Conservation (phyloP, 164 flowering plant species). For the Stephania japonica region DNA sequence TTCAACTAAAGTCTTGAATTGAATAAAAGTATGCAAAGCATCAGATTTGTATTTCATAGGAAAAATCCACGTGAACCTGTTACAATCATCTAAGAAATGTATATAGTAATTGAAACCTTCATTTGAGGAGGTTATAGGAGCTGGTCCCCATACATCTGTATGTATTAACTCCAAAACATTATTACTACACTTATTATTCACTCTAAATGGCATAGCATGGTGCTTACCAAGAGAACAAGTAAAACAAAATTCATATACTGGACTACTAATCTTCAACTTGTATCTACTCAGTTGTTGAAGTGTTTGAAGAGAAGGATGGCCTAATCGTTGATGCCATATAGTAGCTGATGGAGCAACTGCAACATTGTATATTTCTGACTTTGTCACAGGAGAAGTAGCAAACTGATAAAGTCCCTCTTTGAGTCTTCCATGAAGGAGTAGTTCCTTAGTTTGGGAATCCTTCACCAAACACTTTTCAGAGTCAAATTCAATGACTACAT, state of each 20-base stretch:
- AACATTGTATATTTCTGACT: too few species aligned
- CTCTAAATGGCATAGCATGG: neutral
- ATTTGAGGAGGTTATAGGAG: neutral
- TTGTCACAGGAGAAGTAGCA: too few species aligned
- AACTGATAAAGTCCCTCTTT: too few species aligned
- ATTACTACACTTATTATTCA: neutral
- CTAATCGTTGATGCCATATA: too few species aligned
- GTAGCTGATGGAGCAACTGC: too few species aligned
- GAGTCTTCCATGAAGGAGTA: too few species aligned
- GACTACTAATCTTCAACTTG: too few species aligned
- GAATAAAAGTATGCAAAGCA: neutral
- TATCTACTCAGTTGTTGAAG: too few species aligned
- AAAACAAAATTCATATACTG: neutral
- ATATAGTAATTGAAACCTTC: neutral
- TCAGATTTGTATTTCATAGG: neutral
- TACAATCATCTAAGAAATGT: neutral
- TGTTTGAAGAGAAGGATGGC: too few species aligned
- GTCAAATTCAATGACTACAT: too few species aligned
- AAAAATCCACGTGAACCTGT: neutral
- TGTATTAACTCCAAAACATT: neutral
- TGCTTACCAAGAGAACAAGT: neutral
- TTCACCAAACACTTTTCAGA: too few species aligned
- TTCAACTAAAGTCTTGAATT: neutral
- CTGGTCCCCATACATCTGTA: neutral
- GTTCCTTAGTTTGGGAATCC: too few species aligned